phyloP scores from a whole-genome alignment of 257 asterid species.

The Forsythia viridissima region DNA sequence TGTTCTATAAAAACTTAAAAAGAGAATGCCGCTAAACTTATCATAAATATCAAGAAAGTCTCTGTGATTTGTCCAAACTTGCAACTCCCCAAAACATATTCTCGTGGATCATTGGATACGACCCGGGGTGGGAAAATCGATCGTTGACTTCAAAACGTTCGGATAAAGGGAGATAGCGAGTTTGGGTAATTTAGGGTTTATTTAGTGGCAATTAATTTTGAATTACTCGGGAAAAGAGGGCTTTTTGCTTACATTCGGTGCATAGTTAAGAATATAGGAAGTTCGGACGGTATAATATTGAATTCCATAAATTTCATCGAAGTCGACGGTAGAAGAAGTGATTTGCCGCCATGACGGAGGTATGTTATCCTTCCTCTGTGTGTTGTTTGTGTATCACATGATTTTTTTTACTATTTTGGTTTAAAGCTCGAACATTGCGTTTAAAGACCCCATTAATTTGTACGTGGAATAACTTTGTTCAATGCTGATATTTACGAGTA shows the following conservation, averaged over 20 bases:
- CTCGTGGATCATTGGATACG: no score
- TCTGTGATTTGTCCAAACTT: no score
- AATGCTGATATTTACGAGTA: background rate
- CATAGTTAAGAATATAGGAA: slow-evolving; percentile 13
- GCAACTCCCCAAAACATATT: no score
- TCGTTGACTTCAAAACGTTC: background rate
- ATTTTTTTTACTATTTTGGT: background rate
- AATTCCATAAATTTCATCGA: slow-evolving; percentile 8
- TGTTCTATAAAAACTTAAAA: no score
- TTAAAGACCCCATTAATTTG: background rate
- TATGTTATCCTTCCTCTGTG: slow-evolving; percentile 21
- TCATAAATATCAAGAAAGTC: no score
- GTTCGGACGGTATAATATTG: slow-evolving; percentile 8
- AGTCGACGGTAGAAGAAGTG: slow-evolving; percentile 15
- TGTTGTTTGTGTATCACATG: background rate
- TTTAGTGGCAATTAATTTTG: background rate
- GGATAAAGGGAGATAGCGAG: background rate
- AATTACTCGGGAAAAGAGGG: background rate
- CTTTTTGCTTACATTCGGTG: background rate
- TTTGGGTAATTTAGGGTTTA: background rate
- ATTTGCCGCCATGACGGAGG: slow-evolving; percentile 89
- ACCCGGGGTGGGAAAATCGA: no score
- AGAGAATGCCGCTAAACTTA: no score
- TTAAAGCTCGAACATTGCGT: slow-evolving; percentile 12
- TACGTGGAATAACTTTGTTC: background rate